Conservation (phyloP, 306 rosid species). For the Acacia acuminata region DNA sequence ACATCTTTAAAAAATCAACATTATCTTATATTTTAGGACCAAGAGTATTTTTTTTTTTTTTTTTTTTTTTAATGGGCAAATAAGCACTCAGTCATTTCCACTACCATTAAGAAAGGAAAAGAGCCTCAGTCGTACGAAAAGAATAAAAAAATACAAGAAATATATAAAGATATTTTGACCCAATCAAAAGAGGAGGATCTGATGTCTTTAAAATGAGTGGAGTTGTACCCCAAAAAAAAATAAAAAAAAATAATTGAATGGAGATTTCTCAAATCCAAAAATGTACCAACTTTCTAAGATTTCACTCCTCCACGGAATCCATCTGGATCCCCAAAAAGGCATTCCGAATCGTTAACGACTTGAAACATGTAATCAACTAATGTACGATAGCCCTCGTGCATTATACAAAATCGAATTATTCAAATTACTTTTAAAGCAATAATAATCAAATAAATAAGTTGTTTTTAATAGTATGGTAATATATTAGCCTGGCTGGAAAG, state of each 20-base stretch:
- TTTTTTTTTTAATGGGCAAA: no score
- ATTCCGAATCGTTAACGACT: not conserved
- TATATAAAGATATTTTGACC: not conserved
- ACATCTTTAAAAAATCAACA: no score
- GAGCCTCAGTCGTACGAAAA: not conserved
- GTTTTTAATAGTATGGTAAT: not conserved
- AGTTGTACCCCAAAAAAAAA: not conserved
- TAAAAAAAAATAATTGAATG: not conserved
- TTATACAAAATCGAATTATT: not conserved
- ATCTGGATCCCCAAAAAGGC: not conserved
- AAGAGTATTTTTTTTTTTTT: no score
- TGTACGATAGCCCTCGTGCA: not conserved
- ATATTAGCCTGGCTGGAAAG: no score
- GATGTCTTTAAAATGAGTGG: not conserved
- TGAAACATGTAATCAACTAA: not conserved
- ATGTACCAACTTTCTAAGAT: not conserved
- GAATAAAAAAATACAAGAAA: not conserved
- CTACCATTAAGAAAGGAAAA: not conserved
- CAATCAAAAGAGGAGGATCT: not conserved
- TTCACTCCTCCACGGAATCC: slow-evolving; percentile 20
- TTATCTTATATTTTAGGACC: rapidly evolving
- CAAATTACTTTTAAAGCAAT: no score
- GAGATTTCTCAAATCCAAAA: slow-evolving; percentile 7
- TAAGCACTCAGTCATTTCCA: no score
- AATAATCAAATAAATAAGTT: no score